phyloP scores from a whole-genome alignment of 164 flowering plant genomes.

The Umbilicus rupestris region DNA sequence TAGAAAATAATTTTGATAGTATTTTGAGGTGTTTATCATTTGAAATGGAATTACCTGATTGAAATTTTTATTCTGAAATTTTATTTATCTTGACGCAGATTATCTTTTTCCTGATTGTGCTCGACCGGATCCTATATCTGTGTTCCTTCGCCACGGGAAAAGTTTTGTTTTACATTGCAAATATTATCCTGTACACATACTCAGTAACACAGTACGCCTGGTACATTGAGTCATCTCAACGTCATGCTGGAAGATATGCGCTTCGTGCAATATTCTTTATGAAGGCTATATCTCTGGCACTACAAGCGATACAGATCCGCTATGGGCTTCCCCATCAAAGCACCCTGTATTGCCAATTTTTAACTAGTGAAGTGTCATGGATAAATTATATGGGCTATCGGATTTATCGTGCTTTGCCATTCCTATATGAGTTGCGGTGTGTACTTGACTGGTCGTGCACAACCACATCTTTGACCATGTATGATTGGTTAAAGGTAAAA shows the following conservation, averaged over 20 bases:
- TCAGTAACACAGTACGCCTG: constrained; percentile 80
- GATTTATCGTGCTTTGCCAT: constrained; percentile 93
- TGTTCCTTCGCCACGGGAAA: constrained; percentile 88
- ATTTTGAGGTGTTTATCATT: too few relatives aligned
- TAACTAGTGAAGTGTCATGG: constrained; percentile 71
- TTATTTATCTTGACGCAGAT: constrained; percentile 33
- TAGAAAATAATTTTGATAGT: too few relatives aligned
- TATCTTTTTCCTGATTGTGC: constrained; percentile 87
- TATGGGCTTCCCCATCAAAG: constrained; percentile 89
- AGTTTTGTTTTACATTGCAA: constrained; percentile 79
- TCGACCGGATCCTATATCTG: constrained; percentile 91
- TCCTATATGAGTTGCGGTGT: constrained; percentile 89
- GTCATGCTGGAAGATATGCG: constrained; percentile 53
- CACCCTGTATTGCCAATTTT: constrained; percentile 84
- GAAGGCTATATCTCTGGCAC: constrained; percentile 71
- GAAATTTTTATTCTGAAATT: not conserved
- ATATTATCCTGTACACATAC: constrained; percentile 72
- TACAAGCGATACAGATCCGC: constrained; percentile 87
- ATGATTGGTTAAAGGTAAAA: constrained; percentile 96
- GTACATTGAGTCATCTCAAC: constrained; percentile 56
- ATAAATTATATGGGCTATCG: constrained; percentile 79
- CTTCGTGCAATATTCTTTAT: constrained; percentile 92
- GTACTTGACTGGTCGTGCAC: constrained; percentile 99
- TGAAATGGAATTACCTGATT: not conserved
- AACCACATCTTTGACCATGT: constrained; percentile 92